A percentile compares a stretch with the other conserved stretches of the same genome.
Evolutionary conservation across 1,284 basidiomycete species (phyloP).

Genomic region (Melampsora americana): DNA sequence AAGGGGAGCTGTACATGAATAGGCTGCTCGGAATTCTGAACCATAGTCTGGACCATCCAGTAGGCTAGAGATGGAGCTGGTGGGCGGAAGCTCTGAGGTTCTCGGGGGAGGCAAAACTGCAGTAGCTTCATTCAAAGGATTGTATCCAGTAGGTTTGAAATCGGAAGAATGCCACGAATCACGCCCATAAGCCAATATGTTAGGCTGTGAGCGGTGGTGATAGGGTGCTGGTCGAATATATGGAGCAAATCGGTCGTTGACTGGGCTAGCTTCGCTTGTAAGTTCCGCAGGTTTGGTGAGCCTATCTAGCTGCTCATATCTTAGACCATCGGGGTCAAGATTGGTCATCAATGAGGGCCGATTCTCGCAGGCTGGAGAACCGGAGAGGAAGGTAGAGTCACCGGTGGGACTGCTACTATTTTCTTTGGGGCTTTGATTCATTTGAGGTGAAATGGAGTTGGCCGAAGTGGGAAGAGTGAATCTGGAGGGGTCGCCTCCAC

Average conservation of each 20-base stretch:
- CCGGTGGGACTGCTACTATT: background rate
- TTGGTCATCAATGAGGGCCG: background rate
- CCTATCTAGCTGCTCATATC: background rate
- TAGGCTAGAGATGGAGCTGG: background rate
- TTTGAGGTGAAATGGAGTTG: background rate
- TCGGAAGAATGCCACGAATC: background rate
- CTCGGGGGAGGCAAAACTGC: background rate
- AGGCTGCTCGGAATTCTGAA: background rate
- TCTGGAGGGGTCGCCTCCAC: background rate
- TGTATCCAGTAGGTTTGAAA: background rate
- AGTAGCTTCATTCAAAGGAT: background rate
- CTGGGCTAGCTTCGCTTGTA: background rate
- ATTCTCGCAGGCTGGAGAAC: background rate
- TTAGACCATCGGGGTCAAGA: background rate
- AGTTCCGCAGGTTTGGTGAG: background rate
- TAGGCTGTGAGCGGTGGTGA: constrained; percentile 2
- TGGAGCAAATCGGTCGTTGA: background rate
- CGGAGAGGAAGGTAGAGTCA: background rate
- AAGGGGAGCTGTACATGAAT: background rate
- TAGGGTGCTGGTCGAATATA: background rate
- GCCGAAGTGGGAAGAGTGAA: background rate
- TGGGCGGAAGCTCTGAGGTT: background rate
- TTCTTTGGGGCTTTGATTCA: background rate
- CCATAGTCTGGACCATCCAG: constrained; percentile 1
- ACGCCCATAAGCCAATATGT: background rate